Evolutionary conservation across 208 protist genomes (phyloP).

Genomic region (Paratrypanosoma confusum): DNA sequence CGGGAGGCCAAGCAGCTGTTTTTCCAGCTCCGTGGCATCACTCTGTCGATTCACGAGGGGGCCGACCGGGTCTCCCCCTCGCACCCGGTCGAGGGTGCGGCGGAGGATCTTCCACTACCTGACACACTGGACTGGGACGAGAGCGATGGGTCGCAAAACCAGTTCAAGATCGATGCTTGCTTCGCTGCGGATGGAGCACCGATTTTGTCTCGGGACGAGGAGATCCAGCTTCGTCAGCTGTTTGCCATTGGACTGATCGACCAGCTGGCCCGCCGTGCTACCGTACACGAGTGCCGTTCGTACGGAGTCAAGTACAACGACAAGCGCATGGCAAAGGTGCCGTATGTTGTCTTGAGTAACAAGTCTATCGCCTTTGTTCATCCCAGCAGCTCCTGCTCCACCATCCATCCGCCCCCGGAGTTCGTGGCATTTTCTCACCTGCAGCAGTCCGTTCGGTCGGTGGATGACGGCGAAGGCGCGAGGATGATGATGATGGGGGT

Average conservation of each 20-base stretch:
- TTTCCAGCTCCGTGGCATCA: slow-evolving; percentile 40
- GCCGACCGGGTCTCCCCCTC: background rate
- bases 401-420: slow-evolving; percentile 78
- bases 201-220: slow-evolving; percentile 29
- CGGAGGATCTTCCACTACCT: slow-evolving; percentile 24
- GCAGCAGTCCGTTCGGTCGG: slow-evolving; percentile 52
- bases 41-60: background rate
- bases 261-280: slow-evolving; percentile 78
- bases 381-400: slow-evolving; percentile 71
- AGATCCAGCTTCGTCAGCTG: slow-evolving; percentile 64
- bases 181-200: slow-evolving; percentile 6
- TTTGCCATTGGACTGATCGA: slow-evolving; percentile 83
- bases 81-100: slow-evolving; percentile 4
- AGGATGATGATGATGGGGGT: slow-evolving; percentile 81
- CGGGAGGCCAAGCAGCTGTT: slow-evolving; percentile 56
- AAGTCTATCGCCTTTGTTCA: slow-evolving; percentile 75
- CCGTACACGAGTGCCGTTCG: slow-evolving; percentile 78
- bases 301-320: slow-evolving; percentile 77
- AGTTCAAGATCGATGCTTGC: background rate
- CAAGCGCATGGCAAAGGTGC: slow-evolving; percentile 60
- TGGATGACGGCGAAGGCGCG: slow-evolving; percentile 41
- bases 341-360: slow-evolving; percentile 60
- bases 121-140: slow-evolving; percentile 63
- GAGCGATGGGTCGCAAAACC: slow-evolving; percentile 6
- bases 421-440: slow-evolving; percentile 75